Conservation (phyloP, 2,329 filamentous ascomycete genomes). For the Pseudogymnoascus sp. region DNA sequence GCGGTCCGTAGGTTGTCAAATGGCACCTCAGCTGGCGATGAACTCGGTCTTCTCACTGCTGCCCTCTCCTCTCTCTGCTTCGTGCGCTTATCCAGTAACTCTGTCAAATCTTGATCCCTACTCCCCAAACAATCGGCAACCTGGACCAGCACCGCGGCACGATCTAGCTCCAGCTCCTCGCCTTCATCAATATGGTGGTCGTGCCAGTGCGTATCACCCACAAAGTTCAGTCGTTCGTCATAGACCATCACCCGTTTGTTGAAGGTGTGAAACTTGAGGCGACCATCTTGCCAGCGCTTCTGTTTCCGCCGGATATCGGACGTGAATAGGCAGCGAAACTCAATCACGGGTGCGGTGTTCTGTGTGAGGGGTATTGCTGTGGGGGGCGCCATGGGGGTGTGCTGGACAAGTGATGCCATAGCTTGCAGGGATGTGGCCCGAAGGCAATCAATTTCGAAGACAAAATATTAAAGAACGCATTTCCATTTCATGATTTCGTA, state of each 20-base stretch:
- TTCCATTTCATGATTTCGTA: not conserved
- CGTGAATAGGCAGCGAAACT: constrained; percentile 81
- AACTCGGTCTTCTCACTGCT: constrained; percentile 28
- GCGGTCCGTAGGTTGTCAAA: constrained; percentile 27
- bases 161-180: constrained; percentile 73
- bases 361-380: constrained; percentile 18
- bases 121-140: constrained; percentile 68
- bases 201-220: constrained; percentile 80
- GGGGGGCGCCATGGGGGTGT: not conserved
- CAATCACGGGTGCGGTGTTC: constrained; percentile 66
- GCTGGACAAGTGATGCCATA: not conserved
- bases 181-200: constrained; percentile 66
- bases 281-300: constrained; percentile 91
- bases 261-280: constrained; percentile 80
- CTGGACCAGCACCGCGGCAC: constrained; percentile 68
- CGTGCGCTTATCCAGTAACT: constrained; percentile 62
- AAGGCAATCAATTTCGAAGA: not conserved
- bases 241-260: constrained; percentile 89
- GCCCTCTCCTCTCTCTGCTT: constrained; percentile 47
- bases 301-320: constrained; percentile 78
- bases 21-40: constrained; percentile 24
- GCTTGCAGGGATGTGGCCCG: not conserved
- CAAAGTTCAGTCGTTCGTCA: constrained; percentile 69
- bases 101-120: constrained; percentile 69
- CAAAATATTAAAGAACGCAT: not conserved